Conservation (phyloP, 129 eudicot genomes). For the Chrysanthemum makinoi region DNA sequence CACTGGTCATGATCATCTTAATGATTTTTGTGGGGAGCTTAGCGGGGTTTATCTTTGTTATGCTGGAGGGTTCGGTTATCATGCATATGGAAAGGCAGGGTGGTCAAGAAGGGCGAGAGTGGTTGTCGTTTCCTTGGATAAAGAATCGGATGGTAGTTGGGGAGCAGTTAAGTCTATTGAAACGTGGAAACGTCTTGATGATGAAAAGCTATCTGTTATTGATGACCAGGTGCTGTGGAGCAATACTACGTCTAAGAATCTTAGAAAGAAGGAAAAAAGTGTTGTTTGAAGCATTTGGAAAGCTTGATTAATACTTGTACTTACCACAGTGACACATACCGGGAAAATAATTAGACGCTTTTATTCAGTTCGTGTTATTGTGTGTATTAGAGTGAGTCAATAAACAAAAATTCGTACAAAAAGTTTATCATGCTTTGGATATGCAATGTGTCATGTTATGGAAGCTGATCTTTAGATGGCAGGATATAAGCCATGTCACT, state of each 20-base stretch:
- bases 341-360: background rate
- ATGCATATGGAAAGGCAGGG: background rate
- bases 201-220: background rate
- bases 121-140: background rate
- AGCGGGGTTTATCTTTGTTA: too few species aligned
- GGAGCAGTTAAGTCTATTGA: background rate
- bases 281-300: background rate
- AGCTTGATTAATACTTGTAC: background rate
- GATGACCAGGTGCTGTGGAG: background rate
- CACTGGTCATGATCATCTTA: too few species aligned
- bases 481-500: background rate
- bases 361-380: background rate
- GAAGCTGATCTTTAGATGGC: background rate
- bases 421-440: background rate
- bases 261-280: background rate
- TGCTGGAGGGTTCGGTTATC: too few species aligned
- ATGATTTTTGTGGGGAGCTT: too few species aligned
- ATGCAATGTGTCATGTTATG: background rate
- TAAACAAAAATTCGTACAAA: background rate
- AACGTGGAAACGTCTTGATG: background rate
- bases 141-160: background rate
- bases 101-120: slow-evolving; percentile 1
- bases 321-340: background rate
- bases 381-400: background rate
- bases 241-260: background rate